Base-by-base conservation (phyloP, 2,329 filamentous ascomycete genomes). In the Tolypocladium inflatum region DNA sequence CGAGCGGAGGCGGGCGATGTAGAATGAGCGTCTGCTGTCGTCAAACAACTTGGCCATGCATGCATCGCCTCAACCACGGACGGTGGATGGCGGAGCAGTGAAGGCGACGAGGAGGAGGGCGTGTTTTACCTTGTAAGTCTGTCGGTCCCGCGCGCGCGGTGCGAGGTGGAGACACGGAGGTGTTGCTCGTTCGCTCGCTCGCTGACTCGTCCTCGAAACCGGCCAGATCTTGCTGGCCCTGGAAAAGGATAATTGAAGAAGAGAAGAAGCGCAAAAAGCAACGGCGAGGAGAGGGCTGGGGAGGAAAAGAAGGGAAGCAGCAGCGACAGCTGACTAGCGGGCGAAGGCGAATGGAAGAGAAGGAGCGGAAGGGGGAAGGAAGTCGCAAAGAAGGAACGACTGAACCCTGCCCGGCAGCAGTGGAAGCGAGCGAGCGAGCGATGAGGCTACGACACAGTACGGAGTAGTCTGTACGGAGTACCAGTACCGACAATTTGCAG, bases 91-190 rank as follows among this genome's bases (percentile, higher is more conserved):
- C 48, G 48, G 30, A n/a, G 21, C 30, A 8, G 48, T 37, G 48
- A 35, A 37, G n/a, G 19, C 48, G 19, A 51, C 6, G 48, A 37
- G 21, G 30, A 19, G 10, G 30, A n/a, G 15, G 19, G 38, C 21
- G 26, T 33, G 53, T 55, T 55, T 55, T 43, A 55, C 53, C 53
- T 55, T 55, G 53, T 55, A 55, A 55, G 53, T 55, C 53, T 21
- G 30, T 21, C 41, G 8, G 38, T 19, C 15, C 38, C 38, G 15
- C 17, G n/a, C 4, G n/a, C 11, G 42, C 23, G 43, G 43, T 38
- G 37, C 38, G n/a, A 3, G 53, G 53, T 55, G 53, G 53, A 30
- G 53, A 55, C 53, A 42, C 53, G 53, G 53, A 41, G 53, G 37
- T 26, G 53, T 11, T 19, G 23, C 43, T 48, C 43, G 43, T 1